Evolutionary conservation across 2,329 filamentous ascomycete species (phyloP).

Genomic region (Aspergillus costaricaensis): DNA sequence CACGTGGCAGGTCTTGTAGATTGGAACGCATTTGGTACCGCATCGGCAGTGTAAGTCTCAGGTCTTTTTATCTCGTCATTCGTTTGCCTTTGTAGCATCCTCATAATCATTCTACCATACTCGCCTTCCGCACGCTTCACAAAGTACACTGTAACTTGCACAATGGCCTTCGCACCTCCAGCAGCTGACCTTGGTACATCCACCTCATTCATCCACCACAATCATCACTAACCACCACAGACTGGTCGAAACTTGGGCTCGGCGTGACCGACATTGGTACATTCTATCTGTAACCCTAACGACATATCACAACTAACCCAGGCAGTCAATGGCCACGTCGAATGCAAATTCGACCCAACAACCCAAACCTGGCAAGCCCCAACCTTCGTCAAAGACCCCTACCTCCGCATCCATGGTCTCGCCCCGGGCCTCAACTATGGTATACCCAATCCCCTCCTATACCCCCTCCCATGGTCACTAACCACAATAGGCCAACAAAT

Average conservation of each 20-base stretch:
- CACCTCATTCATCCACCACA: too few species aligned
- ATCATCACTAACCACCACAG: neutral
- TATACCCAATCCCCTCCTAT: neutral
- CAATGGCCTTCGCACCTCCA: neutral
- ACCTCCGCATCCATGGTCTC: conserved; percentile 4
- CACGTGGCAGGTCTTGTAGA: too few species aligned
- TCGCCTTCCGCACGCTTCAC: neutral
- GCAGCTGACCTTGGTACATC: neutral
- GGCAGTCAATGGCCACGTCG: conserved; percentile 9
- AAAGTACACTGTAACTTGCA: neutral
- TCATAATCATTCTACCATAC: neutral
- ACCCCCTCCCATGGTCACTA: neutral
- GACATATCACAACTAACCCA: neutral
- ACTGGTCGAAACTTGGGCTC: neutral
- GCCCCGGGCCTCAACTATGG: conserved; percentile 8
- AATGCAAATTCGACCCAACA: neutral
- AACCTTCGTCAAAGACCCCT: conserved; percentile 2
- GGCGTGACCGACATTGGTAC: neutral
- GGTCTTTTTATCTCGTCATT: neutral
- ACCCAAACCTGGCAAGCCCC: conserved; percentile 6
- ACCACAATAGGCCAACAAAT: neutral
- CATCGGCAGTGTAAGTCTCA: too few species aligned
- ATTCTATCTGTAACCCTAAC: neutral
- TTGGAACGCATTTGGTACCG: too few species aligned
- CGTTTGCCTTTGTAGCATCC: neutral